phyloP scores from a whole-genome alignment of 1,284 basidiomycete species.

The Kwoniella shivajii region DNA sequence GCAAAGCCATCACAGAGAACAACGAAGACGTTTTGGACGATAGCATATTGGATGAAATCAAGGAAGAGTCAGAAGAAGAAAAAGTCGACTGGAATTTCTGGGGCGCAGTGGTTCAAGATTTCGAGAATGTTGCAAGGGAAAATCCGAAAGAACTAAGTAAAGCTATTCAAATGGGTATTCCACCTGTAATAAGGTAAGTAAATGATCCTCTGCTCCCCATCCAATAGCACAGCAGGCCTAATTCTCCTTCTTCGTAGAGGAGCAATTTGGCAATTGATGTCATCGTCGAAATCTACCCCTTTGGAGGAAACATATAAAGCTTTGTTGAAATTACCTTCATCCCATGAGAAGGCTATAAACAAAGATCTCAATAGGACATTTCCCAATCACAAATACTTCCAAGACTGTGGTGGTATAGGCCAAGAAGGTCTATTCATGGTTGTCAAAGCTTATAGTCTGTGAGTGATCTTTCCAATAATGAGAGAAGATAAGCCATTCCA shows the following conservation, averaged over 20 bases:
- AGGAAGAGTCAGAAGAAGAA: slow-evolving; percentile 9
- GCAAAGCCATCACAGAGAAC: slow-evolving; percentile 58
- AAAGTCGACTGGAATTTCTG: slow-evolving; percentile 76
- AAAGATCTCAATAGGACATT: slow-evolving; percentile 94
- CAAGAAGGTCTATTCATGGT: slow-evolving; percentile 98
- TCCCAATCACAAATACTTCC: slow-evolving; percentile 96
- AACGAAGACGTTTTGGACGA: background rate
- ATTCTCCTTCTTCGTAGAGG: slow-evolving; percentile 63
- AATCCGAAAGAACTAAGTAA: slow-evolving; percentile 76
- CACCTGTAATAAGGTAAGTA: slow-evolving; percentile 58
- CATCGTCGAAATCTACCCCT: slow-evolving; percentile 84
- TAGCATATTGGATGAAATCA: background rate
- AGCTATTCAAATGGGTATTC: slow-evolving; percentile 92
- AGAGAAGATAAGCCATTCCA: too few relatives aligned
- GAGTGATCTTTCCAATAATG: slow-evolving; percentile 41
- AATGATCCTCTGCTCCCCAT: background rate
- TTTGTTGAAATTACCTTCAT: slow-evolving; percentile 77
- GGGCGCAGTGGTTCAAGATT: slow-evolving; percentile 92
- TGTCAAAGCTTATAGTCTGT: slow-evolving; percentile 93
- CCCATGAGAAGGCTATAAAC: slow-evolving; percentile 90
- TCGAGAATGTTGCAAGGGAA: slow-evolving; percentile 77
- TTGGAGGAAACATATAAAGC: slow-evolving; percentile 83
- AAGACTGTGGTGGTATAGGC: slow-evolving; percentile 79
- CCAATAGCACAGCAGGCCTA: background rate
- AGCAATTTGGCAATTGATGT: slow-evolving; percentile 99